phyloP scores from a whole-genome alignment of 192 early-diverging fungal genomes.

The Podochytrium sp. region DNA sequence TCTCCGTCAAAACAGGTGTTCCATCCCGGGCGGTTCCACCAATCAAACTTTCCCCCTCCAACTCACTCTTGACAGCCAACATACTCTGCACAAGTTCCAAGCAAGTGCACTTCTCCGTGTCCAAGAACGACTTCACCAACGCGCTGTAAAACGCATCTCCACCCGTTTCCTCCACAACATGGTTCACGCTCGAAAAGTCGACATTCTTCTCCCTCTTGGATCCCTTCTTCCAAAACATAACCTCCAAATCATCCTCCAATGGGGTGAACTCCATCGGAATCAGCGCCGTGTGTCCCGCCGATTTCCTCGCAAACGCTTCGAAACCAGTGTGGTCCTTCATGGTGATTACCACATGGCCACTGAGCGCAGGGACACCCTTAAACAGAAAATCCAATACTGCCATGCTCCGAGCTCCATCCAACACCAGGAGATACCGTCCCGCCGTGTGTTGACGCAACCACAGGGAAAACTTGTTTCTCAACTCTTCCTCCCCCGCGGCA shows the following conservation, averaged over 20 bases:
- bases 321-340: neutral
- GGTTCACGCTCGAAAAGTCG: neutral
- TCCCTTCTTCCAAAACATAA: slow-evolving; percentile 5
- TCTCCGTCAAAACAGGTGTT: neutral
- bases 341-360: slow-evolving; percentile 10
- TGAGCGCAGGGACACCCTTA: neutral
- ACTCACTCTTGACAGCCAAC: neutral
- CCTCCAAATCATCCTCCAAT: neutral
- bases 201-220: neutral
- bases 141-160: neutral
- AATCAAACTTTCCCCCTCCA: neutral
- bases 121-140: neutral
- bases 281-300: neutral
- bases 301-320: neutral
- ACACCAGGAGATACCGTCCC: neutral
- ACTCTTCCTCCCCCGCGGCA: neutral
- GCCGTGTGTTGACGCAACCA: neutral
- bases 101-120: neutral
- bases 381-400: slow-evolving; percentile 1
- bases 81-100: neutral
- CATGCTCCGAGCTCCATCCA: neutral
- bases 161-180: neutral
- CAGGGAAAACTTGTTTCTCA: neutral
- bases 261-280: neutral
- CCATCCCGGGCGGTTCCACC: neutral